phyloP scores from a whole-genome alignment of 345 rosid species.

The Lepidium sativum region DNA sequence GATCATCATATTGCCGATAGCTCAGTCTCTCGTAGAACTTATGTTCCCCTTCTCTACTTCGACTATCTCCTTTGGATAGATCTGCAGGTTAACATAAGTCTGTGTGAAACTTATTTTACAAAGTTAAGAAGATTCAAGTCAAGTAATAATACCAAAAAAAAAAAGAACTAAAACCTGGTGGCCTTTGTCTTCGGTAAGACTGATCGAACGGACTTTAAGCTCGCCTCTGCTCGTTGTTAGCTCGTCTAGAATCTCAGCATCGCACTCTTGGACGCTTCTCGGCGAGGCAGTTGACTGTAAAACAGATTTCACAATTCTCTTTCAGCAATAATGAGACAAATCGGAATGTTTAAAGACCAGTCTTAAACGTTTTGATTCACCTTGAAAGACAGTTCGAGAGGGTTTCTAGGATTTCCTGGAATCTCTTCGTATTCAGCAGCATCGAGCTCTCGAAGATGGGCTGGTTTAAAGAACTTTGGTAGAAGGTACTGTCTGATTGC shows the following conservation, averaged over 20 bases:
- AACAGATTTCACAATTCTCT: neutral
- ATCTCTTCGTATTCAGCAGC: conserved; percentile 78
- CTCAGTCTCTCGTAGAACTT: neutral
- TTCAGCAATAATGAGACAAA: neutral
- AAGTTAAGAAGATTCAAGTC: neutral
- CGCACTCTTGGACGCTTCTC: conserved; percentile 1
- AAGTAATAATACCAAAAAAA: neutral
- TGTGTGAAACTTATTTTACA: neutral
- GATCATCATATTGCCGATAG: neutral
- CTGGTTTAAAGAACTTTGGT: conserved; percentile 44
- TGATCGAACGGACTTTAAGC: conserved; percentile 45
- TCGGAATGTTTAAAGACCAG: no score
- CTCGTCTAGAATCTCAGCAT: conserved; percentile 59
- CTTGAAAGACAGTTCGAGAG: conserved; percentile 17
- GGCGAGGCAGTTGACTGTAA: neutral
- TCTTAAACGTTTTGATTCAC: neutral
- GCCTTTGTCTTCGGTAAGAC: conserved; percentile 26
- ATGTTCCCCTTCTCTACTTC: neutral
- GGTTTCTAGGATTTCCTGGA: conserved; percentile 32
- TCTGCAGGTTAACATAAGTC: neutral
- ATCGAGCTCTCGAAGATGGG: conserved; percentile 54
- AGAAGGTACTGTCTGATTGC: conserved; percentile 59
- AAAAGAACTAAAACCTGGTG: neutral
- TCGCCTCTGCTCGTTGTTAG: conserved; percentile 81
- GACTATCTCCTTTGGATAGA: conserved; percentile 11